These are phyloP conservation scores for Aphanomyces stellatus DNA, from an alignment of 352 stramenopile species.

Conservation along the genomic window DNA sequence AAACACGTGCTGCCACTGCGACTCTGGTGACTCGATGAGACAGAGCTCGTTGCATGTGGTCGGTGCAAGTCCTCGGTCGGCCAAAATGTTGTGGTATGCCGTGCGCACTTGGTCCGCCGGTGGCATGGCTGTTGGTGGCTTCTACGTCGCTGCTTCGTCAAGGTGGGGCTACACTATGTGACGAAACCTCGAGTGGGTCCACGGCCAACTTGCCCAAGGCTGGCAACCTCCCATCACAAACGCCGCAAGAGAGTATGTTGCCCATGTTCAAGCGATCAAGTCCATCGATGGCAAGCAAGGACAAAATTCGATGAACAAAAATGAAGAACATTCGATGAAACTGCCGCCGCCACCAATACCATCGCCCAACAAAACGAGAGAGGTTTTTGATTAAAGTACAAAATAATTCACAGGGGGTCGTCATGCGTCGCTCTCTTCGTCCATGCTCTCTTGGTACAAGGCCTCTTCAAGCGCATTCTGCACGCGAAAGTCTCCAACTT, in stretches of 20 bases:
- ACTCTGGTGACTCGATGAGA: not conserved
- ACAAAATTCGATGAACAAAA: no score
- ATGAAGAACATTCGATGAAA: no score
- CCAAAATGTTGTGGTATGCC: not conserved
- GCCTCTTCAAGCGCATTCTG: conserved; percentile 8
- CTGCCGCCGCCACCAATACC: no score
- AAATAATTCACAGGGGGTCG: not conserved
- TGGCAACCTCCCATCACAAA: not conserved
- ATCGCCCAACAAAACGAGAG: no score
- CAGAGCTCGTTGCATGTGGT: not conserved
- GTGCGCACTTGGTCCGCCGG: not conserved
- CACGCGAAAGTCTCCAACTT: not conserved
- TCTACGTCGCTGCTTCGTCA: no score
- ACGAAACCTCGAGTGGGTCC: not conserved
- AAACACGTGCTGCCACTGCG: not conserved
- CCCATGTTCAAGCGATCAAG: not conserved
- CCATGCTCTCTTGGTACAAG: not conserved
- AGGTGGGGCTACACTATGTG: no score
- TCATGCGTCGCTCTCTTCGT: not conserved
- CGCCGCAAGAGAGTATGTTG: not conserved
- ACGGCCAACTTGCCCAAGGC: not conserved
- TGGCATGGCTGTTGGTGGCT: not conserved
- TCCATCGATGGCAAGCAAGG: no score
- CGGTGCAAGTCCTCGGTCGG: not conserved
- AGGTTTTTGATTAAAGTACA: not conserved